A percentile compares a stretch with the other conserved stretches of the same genome.
These are phyloP conservation scores for Dryadomyces quercus-mongolicae DNA, from an alignment of 2,329 filamentous ascomycete genomes.

Conservation along the genomic window DNA sequence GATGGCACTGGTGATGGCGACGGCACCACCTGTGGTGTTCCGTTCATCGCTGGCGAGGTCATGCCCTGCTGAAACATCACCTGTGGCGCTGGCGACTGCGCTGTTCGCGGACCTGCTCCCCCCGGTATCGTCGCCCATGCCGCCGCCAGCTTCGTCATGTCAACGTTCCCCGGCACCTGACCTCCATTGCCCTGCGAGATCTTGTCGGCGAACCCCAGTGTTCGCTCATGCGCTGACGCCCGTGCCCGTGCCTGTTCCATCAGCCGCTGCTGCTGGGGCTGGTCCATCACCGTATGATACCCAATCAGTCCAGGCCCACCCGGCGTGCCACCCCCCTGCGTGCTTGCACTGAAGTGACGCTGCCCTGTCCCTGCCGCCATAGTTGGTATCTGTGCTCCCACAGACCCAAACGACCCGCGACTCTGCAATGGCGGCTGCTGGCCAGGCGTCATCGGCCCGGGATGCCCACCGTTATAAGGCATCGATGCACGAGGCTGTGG, in stretches of 20 bases:
- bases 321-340: neutral
- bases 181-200: constrained; percentile 13
- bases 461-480: neutral
- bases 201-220: constrained; percentile 26
- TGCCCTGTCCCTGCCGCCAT: constrained; percentile 12
- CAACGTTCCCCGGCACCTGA: constrained; percentile 22
- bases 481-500: neutral
- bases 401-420: constrained; percentile 15
- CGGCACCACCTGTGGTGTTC: constrained; percentile 8
- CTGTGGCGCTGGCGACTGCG: neutral
- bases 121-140: constrained; percentile 25
- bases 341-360: constrained; percentile 19
- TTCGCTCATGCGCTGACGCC: constrained; percentile 28
- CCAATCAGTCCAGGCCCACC: constrained; percentile 23
- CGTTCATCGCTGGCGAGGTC: constrained; percentile 10
- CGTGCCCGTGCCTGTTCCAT: constrained; percentile 38
- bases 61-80: constrained; percentile 9
- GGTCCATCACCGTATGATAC: constrained; percentile 36
- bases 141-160: constrained; percentile 22
- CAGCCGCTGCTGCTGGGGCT: constrained; percentile 36
- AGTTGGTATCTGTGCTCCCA: constrained; percentile 12
- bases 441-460: neutral
- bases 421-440: constrained; percentile 14
- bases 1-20: constrained; percentile 13
- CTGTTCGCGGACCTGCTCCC: constrained; percentile 22